A percentile compares a stretch with the other conserved stretches of the same genome.
Conservation (phyloP, 2,329 filamentous ascomycete species). For the Colletotrichum chlorophyti region DNA sequence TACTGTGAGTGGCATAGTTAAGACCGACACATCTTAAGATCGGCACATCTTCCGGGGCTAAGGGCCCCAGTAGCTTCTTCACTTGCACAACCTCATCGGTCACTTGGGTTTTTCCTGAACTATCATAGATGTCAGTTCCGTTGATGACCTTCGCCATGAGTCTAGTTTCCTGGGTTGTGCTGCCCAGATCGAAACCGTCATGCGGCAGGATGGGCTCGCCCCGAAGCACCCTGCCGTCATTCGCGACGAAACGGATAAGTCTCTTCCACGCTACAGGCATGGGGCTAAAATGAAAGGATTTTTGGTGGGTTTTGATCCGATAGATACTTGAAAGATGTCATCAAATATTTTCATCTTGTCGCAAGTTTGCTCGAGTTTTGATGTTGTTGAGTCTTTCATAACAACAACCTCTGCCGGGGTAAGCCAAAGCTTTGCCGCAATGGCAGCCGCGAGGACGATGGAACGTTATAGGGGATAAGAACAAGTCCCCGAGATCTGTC, state of each 20-base stretch:
- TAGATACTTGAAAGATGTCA: not conserved
- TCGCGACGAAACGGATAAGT: conserved; percentile 60
- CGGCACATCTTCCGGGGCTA: conserved; percentile 57
- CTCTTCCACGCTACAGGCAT: conserved; percentile 53
- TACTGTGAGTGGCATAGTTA: conserved; percentile 65
- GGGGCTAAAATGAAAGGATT: not conserved
- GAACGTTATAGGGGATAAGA: not conserved
- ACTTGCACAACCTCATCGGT: conserved; percentile 62
- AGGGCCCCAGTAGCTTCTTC: conserved; percentile 58
- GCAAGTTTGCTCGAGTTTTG: too few relatives aligned
- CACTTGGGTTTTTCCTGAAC: conserved; percentile 51
- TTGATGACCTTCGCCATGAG: conserved; percentile 59
- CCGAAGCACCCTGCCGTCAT: conserved; percentile 54
- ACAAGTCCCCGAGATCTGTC: not conserved
- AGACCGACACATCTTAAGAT: conserved; percentile 65
- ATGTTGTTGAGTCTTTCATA: too few relatives aligned
- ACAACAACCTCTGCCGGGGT: too few relatives aligned
- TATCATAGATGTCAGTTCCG: conserved; percentile 57
- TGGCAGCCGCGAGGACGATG: not conserved
- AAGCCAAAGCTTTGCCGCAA: too few relatives aligned
- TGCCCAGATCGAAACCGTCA: conserved; percentile 55
- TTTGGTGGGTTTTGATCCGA: not conserved
- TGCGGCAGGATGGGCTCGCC: conserved; percentile 58
- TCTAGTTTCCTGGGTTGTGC: conserved; percentile 50
- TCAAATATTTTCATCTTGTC: not conserved